Conservation (phyloP, 495 filamentous ascomycete species). For the Xylaria palmicola region DNA sequence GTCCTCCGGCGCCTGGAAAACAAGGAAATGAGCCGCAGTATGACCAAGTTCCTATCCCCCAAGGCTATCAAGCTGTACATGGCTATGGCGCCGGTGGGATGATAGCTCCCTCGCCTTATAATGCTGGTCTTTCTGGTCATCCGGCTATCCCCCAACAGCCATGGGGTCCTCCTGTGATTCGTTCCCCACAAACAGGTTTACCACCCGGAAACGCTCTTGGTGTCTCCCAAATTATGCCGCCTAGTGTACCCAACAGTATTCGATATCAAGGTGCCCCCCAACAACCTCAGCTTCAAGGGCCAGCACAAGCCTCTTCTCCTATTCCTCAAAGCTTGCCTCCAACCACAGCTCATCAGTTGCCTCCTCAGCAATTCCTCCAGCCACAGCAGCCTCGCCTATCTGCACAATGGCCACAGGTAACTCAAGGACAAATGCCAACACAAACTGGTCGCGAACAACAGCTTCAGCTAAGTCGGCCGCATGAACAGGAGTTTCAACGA, state of each 20-base stretch:
- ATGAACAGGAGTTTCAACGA: background rate
- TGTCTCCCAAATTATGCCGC: conserved; percentile 11
- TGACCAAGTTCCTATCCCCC: conserved; percentile 47
- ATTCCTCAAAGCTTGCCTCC: background rate
- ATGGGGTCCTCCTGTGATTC: conserved; percentile 23
- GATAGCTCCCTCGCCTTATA: conserved; percentile 36
- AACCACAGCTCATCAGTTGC: background rate
- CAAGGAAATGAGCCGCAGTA: conserved; percentile 39
- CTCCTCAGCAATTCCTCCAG: conserved; percentile 1
- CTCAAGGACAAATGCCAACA: background rate
- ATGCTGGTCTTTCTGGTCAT: conserved; percentile 28
- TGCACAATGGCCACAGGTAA: background rate
- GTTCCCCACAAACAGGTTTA: conserved; percentile 1
- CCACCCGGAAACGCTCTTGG: conserved; percentile 4
- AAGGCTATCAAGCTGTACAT: conserved; percentile 45
- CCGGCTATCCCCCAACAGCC: conserved; percentile 15
- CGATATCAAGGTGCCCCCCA: conserved; percentile 9
- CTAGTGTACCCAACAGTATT: conserved; percentile 4
- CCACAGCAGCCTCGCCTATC: background rate
- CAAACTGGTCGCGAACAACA: background rate
- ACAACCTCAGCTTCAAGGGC: background rate
- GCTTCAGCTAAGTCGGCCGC: background rate
- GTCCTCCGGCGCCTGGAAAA: background rate
- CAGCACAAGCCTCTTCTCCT: background rate
- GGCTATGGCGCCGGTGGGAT: conserved; percentile 38